Conservation (phyloP, 495 filamentous ascomycete species). For the Hapsidospora chrysogenum region DNA sequence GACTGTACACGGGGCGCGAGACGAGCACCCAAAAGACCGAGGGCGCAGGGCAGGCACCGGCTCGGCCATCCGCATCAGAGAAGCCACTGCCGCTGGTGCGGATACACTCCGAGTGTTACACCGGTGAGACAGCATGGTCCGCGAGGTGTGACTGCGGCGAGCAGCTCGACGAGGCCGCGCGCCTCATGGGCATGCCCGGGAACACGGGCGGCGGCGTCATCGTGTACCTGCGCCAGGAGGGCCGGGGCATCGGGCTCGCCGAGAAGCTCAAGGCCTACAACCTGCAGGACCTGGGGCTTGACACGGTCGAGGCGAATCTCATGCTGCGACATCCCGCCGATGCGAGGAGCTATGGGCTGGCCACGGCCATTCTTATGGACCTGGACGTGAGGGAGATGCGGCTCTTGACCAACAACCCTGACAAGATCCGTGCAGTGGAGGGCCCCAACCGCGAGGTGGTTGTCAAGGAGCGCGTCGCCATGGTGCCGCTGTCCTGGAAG, state of each 20-base stretch:
- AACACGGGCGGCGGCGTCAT: constrained; percentile 69
- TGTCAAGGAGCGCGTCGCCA: constrained; percentile 80
- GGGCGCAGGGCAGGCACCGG: constrained; percentile 2
- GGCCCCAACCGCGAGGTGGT: constrained; percentile 73
- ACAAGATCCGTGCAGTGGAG: constrained; percentile 90
- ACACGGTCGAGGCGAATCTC: constrained; percentile 93
- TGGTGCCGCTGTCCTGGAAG: constrained; percentile 93
- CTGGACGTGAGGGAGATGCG: constrained; percentile 62
- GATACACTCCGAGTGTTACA: constrained; percentile 98
- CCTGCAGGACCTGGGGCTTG: constrained; percentile 82
- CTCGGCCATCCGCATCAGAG: too few relatives aligned
- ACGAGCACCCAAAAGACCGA: constrained; percentile 27
- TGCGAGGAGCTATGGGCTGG: constrained; percentile 82
- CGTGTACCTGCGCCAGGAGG: constrained; percentile 90
- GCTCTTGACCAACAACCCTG: constrained; percentile 93
- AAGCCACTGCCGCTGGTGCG: constrained; percentile 84
- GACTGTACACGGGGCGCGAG: constrained; percentile 70
- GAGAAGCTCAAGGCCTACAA: constrained; percentile 98
- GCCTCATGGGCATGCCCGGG: constrained; percentile 70
- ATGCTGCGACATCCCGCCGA: constrained; percentile 85
- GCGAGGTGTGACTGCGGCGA: constrained; percentile 96
- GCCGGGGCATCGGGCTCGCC: constrained; percentile 81
- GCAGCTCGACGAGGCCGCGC: constrained; percentile 89
- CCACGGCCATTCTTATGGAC: constrained; percentile 85
- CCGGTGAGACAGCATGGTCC: constrained; percentile 94